Evolutionary conservation across 306 rosid genomes (phyloP).

Genomic region (Pueraria montana): DNA sequence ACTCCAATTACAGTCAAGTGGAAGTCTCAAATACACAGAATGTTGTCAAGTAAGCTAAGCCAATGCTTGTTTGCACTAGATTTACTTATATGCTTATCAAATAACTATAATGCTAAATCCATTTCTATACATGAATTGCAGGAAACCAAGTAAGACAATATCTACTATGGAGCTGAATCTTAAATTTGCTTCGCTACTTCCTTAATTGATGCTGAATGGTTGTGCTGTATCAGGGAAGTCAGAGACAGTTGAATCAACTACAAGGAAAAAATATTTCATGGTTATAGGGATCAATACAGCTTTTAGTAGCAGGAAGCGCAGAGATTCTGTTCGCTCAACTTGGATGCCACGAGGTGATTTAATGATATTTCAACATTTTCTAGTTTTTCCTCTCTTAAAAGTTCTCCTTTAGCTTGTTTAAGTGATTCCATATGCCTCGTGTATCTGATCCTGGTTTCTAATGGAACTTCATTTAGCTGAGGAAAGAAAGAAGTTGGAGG

Average conservation of each 20-base stretch:
- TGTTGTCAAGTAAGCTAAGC: conserved; percentile 62
- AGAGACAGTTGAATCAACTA: conserved; percentile 55
- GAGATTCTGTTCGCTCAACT: conserved; percentile 90
- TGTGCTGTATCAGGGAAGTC: conserved; percentile 54
- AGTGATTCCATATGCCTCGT: conserved; percentile 31
- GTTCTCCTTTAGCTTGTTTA: conserved; percentile 25
- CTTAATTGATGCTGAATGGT: conserved; percentile 55
- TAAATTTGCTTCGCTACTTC: conserved; percentile 54
- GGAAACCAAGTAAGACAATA: conserved; percentile 67
- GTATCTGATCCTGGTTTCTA: conserved; percentile 27
- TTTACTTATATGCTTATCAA: conserved; percentile 37
- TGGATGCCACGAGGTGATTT: conserved; percentile 95
- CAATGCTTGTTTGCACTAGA: conserved; percentile 40
- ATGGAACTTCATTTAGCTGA: no score
- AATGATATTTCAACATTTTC: conserved; percentile 25
- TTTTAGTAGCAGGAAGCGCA: conserved; percentile 80
- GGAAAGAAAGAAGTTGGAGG: conserved; percentile 82
- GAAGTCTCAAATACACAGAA: conserved; percentile 56
- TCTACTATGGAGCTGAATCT: conserved; percentile 65
- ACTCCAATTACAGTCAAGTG: conserved; percentile 55
- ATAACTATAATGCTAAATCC: conserved; percentile 38
- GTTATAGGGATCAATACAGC: conserved; percentile 95
- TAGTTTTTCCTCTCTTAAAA: conserved; percentile 29
- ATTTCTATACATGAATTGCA: conserved; percentile 50
- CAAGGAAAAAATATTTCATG: conserved; percentile 75